Conservation (phyloP, 2,329 filamentous ascomycete species). For the Neodidymelliopsis sp. region DNA sequence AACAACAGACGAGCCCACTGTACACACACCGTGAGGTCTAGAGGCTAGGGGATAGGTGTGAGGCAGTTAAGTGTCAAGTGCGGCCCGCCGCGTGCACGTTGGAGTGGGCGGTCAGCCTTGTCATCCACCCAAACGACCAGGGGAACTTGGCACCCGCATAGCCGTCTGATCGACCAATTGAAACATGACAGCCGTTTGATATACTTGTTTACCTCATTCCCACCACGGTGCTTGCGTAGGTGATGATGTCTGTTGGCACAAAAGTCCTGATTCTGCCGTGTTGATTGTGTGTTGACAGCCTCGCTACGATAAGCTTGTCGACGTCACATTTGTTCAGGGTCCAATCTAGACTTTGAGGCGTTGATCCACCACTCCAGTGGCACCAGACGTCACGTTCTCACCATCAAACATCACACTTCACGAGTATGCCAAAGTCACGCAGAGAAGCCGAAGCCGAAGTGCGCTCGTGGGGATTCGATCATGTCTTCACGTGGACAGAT, state of each 20-base stretch:
- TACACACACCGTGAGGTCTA: conserved; percentile 2
- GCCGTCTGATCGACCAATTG: conserved; percentile 29
- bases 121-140: conserved; percentile 16
- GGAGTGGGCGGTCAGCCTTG: conserved; percentile 21
- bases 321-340: conserved; percentile 18
- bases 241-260: not conserved
- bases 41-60: conserved; percentile 6
- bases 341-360: conserved; percentile 8
- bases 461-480: conserved; percentile 71
- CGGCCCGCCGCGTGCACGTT: conserved; percentile 26
- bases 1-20: not conserved
- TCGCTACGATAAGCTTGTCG: not conserved
- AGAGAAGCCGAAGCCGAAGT: conserved; percentile 67
- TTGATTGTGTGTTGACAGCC: conserved; percentile 8
- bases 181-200: conserved; percentile 12
- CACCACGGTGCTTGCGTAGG: not conserved
- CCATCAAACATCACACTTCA: not conserved
- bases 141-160: conserved; percentile 34
- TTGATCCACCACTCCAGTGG: conserved; percentile 1
- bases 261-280: not conserved
- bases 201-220: not conserved
- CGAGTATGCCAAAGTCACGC: conserved; percentile 51
- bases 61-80: conserved; percentile 17
- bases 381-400: not conserved
- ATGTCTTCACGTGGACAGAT: conserved; percentile 78